Evolutionary conservation across 2,329 filamentous ascomycete genomes (phyloP), one percentile per base, ranked within the genome.

Genomic region (Aspergillus vadensis): DNA sequence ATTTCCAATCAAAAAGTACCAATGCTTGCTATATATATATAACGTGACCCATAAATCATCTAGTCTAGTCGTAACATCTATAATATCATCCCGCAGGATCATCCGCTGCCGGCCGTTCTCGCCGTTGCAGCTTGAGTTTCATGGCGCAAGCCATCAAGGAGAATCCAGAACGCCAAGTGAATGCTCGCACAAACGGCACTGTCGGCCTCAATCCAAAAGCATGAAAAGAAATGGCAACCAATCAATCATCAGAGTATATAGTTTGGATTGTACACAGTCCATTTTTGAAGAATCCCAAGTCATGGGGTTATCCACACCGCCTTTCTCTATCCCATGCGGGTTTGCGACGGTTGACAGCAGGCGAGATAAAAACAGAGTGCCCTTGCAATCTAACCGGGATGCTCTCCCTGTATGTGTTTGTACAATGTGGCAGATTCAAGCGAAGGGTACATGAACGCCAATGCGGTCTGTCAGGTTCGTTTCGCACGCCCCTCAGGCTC

Each of bases 401-500:
- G 53, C 25, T 23, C 12, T 47, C 43, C 32, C n/a, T 25, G n/a
- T 47, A 32, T 15, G 15, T 47, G 23, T 27, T 39, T 48, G 23
- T 59, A 44, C 57, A 59, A 17, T 23, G 23, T 8, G 25, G 47
- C n/a, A 17, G 21, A 6, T n/a, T 25, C 44, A 47, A 14, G 23
- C 21, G 17, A 15, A 25, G 21, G 14, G 21, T n/a, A 23, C 21
- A 14, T 19, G 19, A 47, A 14, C 30, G 32, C 27, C 25, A 43
- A 23, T 50, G 39, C 38, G 49, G 17, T 21, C 23, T 14, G 19
- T 71, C 63, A 72, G 8, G 67, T 74, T 59, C 63, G 68, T 62
- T 75, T 75, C 39, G 67, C 57, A 44, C 66, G 69, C 38, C 54
- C 63, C 27, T 68, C 63, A 6, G 65, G 30, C 44, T 63, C 60